A percentile compares a stretch with the other conserved stretches of the same genome.
phyloP scores from a whole-genome alignment of 163 green algal species.

The Scenedesmus sp. region DNA sequence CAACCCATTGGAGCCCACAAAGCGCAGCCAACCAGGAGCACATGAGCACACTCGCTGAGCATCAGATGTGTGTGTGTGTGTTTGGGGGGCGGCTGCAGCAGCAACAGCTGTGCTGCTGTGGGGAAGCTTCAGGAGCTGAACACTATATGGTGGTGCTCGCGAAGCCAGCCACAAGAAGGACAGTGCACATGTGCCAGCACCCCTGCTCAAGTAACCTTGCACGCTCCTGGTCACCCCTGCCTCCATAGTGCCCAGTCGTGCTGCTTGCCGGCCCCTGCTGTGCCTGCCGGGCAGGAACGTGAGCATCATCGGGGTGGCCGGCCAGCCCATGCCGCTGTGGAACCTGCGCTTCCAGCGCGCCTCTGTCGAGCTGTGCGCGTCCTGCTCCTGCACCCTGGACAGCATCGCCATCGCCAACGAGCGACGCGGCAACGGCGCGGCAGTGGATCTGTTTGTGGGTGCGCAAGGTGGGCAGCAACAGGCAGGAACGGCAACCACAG shows the following conservation, averaged over 20 bases:
- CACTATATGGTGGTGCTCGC: neutral
- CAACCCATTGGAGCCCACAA: neutral
- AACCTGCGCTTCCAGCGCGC: neutral
- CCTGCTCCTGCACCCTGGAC: constrained; percentile 16
- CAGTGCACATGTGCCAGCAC: neutral
- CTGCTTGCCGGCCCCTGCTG: neutral
- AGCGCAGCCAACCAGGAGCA: neutral
- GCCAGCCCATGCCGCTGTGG: neutral
- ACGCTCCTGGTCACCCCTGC: neutral
- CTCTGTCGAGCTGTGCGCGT: constrained; percentile 16
- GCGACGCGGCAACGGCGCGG: constrained; percentile 16
- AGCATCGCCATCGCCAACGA: constrained; percentile 34
- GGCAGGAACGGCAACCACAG: neutral
- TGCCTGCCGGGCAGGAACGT: constrained; percentile 18
- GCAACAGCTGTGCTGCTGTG: neutral
- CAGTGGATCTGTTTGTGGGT: constrained; percentile 22
- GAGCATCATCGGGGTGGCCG: neutral
- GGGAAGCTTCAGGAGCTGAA: no score
- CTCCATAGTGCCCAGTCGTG: no score
- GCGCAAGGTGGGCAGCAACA: neutral
- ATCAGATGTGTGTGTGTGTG: neutral
- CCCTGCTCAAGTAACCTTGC: neutral
- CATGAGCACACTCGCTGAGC: neutral
- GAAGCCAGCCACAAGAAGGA: neutral
- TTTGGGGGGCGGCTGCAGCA: no score